Conservation (phyloP, 345 rosid species). For the Clausena lansium region DNA sequence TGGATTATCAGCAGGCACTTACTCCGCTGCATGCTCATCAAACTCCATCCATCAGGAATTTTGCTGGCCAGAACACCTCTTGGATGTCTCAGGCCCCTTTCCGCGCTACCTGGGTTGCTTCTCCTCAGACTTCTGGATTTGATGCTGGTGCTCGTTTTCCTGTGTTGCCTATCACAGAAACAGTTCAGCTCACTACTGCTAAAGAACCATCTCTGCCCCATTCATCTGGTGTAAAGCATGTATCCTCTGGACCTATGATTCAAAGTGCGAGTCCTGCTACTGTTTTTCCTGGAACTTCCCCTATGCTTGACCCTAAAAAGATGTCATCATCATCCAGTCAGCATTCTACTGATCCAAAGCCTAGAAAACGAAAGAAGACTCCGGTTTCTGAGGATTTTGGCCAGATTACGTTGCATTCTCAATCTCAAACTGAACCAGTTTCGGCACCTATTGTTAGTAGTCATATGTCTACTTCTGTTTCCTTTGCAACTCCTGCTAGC, state of each 20-base stretch:
- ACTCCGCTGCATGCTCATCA: conserved; percentile 74
- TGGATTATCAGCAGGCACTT: conserved; percentile 58
- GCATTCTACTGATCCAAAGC: conserved; percentile 51
- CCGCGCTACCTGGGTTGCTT: conserved; percentile 62
- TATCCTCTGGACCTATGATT: conserved; percentile 30
- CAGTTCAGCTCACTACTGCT: conserved; percentile 56
- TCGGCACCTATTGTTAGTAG: conserved; percentile 39
- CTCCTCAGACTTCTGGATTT: conserved; percentile 61
- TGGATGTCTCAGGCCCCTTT: conserved; percentile 83
- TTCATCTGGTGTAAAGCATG: conserved; percentile 47
- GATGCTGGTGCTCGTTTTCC: conserved; percentile 62
- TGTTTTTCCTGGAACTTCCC: conserved; percentile 41
- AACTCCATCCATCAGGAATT: conserved; percentile 53
- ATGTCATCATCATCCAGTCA: conserved; percentile 42
- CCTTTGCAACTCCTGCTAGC: conserved; percentile 38
- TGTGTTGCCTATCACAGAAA: conserved; percentile 48
- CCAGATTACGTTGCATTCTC: conserved; percentile 44
- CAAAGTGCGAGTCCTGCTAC: conserved; percentile 41
- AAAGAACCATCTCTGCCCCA: conserved; percentile 54
- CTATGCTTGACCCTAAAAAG: conserved; percentile 45
- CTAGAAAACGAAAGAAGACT: conserved; percentile 79
- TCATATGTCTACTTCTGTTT: conserved; percentile 35
- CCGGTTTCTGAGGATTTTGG: conserved; percentile 45
- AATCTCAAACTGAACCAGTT: conserved; percentile 37
- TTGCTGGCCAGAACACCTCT: conserved; percentile 56